phyloP scores from a whole-genome alignment of 2,329 filamentous ascomycete genomes.

The Fusarium algeriense region DNA sequence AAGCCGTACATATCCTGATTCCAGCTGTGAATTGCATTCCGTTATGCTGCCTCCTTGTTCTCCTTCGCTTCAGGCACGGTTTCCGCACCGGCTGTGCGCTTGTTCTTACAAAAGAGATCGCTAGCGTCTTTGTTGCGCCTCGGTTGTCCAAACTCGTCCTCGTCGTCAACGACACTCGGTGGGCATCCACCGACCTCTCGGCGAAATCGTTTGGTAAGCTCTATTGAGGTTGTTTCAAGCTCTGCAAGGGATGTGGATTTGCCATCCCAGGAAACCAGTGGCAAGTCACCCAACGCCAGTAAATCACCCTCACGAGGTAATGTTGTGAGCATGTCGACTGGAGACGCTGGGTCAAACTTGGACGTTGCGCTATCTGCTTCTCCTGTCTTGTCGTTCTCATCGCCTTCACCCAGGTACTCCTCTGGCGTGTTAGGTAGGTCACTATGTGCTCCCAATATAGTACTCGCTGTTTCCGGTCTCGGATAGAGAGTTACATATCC shows the following conservation, averaged over 20 bases:
- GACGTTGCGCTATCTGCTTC: constrained; percentile 48
- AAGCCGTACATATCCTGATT: constrained; percentile 8
- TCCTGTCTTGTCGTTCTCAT: constrained; percentile 43
- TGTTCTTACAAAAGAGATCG: constrained; percentile 73
- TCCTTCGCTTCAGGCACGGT: constrained; percentile 3
- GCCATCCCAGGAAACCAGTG: constrained; percentile 75
- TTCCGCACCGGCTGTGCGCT: constrained; percentile 12
- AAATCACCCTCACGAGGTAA: constrained; percentile 60
- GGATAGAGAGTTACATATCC: constrained; percentile 88
- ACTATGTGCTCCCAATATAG: constrained; percentile 79
- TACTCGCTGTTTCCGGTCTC: constrained; percentile 63
- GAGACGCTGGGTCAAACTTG: constrained; percentile 58
- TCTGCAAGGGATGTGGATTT: constrained; percentile 55
- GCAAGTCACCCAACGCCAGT: constrained; percentile 61
- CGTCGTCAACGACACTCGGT: constrained; percentile 18
- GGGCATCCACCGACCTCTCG: constrained; percentile 75
- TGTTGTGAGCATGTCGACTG: constrained; percentile 61
- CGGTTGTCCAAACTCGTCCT: constrained; percentile 32
- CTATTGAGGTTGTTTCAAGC: constrained; percentile 58
- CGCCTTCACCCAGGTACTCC: constrained; percentile 62
- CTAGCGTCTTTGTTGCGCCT: constrained; percentile 56
- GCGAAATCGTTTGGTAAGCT: constrained; percentile 71
- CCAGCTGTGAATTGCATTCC: not conserved
- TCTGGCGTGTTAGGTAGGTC: constrained; percentile 81
- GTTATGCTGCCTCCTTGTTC: constrained; percentile 41